phyloP scores from a whole-genome alignment of 352 stramenopile species.

The Blastocystis sp. region DNA sequence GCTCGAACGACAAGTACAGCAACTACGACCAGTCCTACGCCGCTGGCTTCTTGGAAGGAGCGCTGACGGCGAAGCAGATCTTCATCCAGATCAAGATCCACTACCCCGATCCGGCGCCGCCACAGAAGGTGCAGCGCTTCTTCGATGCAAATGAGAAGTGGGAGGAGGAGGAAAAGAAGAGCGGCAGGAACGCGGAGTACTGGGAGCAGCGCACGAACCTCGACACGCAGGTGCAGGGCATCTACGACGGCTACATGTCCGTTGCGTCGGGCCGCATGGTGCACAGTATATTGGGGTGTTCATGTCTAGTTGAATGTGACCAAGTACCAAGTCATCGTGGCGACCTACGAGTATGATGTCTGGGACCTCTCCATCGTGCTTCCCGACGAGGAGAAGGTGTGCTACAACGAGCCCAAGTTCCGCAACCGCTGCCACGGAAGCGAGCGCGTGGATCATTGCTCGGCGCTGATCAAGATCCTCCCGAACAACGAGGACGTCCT shows the following conservation, averaged over 20 bases:
- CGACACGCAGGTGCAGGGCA: slow-evolving; percentile 70
- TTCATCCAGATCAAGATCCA: slow-evolving; percentile 80
- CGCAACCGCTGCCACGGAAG: slow-evolving; percentile 37
- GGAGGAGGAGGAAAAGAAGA: slow-evolving; percentile 77
- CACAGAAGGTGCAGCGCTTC: slow-evolving; percentile 74
- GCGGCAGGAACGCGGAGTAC: slow-evolving; percentile 79
- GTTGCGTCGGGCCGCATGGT: slow-evolving; percentile 73
- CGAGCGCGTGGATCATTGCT: slow-evolving; percentile 77
- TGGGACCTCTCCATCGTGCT: slow-evolving; percentile 66
- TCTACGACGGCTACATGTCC: slow-evolving; percentile 70
- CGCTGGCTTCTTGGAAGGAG: slow-evolving; percentile 79
- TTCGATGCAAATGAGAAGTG: slow-evolving; percentile 76
- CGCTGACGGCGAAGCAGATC: slow-evolving; percentile 80
- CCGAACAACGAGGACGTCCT: slow-evolving; percentile 79
- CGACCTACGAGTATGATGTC: slow-evolving; percentile 75
- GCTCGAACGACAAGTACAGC: slow-evolving; percentile 75
- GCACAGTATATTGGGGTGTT: slow-evolving; percentile 72
- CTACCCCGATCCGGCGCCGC: slow-evolving; percentile 78
- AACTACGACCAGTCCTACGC: slow-evolving; percentile 77
- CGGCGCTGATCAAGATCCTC: slow-evolving; percentile 80
- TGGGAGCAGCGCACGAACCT: slow-evolving; percentile 76
- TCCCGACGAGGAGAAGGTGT: slow-evolving; percentile 23
- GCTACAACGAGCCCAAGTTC: slow-evolving; percentile 4
- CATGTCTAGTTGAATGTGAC: slow-evolving; percentile 80
- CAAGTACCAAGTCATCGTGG: slow-evolving; percentile 79